phyloP scores from a whole-genome alignment of 2,329 filamentous ascomycete genomes.

The Sporothrix schenckii region DNA sequence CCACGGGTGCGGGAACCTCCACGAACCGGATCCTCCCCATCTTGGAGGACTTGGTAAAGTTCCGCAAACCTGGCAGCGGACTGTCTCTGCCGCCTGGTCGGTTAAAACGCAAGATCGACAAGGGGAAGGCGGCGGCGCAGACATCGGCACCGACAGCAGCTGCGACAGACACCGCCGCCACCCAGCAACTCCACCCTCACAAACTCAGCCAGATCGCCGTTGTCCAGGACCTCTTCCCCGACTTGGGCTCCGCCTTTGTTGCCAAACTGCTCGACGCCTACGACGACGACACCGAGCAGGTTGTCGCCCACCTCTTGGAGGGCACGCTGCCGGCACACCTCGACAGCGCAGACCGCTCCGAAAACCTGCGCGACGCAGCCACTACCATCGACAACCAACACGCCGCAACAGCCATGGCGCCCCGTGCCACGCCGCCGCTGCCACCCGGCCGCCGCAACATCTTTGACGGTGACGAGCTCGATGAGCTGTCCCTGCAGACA shows the following conservation, averaged over 20 bases:
- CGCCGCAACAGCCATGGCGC: constrained; percentile 48
- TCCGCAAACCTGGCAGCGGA: constrained; percentile 58
- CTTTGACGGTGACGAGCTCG: constrained; percentile 80
- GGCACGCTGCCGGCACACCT: constrained; percentile 73
- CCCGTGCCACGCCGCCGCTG: constrained; percentile 61
- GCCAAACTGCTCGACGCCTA: constrained; percentile 80
- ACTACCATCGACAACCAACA: constrained; percentile 37
- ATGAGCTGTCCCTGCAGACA: constrained; percentile 67
- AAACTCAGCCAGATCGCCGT: constrained; percentile 82
- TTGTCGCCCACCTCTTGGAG: constrained; percentile 80
- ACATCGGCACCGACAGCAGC: not conserved
- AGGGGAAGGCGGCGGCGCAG: constrained; percentile 61
- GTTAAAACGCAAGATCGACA: constrained; percentile 60
- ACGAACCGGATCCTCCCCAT: constrained; percentile 62
- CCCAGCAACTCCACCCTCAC: constrained; percentile 69
- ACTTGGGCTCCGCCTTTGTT: constrained; percentile 81
- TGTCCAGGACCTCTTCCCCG: constrained; percentile 90
- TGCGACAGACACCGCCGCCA: not conserved
- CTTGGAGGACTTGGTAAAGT: constrained; percentile 62
- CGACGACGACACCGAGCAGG: constrained; percentile 72
- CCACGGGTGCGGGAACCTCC: constrained; percentile 43
- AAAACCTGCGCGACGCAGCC: constrained; percentile 56
- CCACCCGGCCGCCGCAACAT: constrained; percentile 69
- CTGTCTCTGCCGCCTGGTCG: constrained; percentile 54
- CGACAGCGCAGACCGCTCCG: constrained; percentile 62